Evolutionary conservation across 257 asterid genomes (phyloP).

Genomic region (Przewalskia tangutica): DNA sequence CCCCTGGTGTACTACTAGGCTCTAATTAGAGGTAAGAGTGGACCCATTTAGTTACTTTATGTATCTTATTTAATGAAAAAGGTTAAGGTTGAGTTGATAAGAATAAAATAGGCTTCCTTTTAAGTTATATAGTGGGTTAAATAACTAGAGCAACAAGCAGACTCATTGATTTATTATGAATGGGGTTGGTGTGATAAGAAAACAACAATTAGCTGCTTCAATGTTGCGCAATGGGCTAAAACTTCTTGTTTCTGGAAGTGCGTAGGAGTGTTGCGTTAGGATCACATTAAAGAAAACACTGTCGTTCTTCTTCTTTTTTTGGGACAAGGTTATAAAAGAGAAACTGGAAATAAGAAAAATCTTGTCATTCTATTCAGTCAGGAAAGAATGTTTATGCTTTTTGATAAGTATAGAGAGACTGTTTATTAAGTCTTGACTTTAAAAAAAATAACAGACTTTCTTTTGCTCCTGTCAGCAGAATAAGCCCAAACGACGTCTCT

Average conservation of each 20-base stretch:
- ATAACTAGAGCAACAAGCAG: neutral
- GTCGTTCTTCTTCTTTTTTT: neutral
- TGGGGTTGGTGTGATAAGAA: neutral
- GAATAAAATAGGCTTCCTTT: neutral
- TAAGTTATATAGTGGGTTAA: neutral
- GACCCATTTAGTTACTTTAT: neutral
- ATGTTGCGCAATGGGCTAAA: neutral
- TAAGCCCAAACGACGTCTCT: neutral
- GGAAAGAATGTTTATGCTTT: neutral
- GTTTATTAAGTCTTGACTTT: neutral
- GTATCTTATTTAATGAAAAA: neutral
- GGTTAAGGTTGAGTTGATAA: neutral
- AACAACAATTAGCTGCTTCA: neutral
- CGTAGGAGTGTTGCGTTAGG: neutral
- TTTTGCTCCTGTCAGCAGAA: neutral
- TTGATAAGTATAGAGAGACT: neutral
- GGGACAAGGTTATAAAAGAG: neutral
- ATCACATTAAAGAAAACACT: neutral
- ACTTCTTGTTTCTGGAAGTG: neutral
- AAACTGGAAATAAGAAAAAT: neutral
- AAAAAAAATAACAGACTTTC: neutral
- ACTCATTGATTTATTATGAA: neutral
- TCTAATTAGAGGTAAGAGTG: neutral
- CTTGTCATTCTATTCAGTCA: neutral
- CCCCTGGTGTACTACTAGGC: neutral